Evolutionary conservation across 495 filamentous ascomycete genomes (phyloP).

Genomic region (Articulospora tetracladia): DNA sequence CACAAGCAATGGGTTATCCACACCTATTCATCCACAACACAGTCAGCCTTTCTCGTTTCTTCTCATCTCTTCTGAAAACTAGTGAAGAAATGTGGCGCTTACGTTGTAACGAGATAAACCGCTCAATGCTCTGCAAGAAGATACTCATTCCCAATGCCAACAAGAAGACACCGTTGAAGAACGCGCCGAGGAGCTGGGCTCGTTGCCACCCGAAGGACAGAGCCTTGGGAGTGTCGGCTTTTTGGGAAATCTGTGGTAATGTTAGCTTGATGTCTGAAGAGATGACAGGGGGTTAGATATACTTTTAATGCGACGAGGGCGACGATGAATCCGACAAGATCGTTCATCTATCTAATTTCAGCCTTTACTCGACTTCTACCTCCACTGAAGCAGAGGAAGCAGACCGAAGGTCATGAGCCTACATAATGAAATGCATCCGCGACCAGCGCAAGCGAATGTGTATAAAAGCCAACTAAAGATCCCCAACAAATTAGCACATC

Average conservation of each 20-base stretch:
- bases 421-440: slow-evolving; percentile 98
- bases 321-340: slow-evolving; percentile 81
- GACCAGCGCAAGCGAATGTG: slow-evolving; percentile 83
- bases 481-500: not conserved
- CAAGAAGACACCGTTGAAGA: slow-evolving; percentile 94
- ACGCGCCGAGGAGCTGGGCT: slow-evolving; percentile 84
- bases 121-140: slow-evolving; percentile 86
- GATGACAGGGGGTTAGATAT: slow-evolving; percentile 11
- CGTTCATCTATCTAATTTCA: slow-evolving; percentile 63
- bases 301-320: slow-evolving; percentile 82
- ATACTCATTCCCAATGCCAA: slow-evolving; percentile 88
- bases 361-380: not conserved
- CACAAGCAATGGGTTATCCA: slow-evolving; percentile 71
- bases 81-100: not conserved
- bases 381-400: not conserved
- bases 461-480: slow-evolving; percentile 65
- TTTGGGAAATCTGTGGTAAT: slow-evolving; percentile 38
- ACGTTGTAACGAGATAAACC: slow-evolving; percentile 57
- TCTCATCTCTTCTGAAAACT: not conserved
- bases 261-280: not conserved
- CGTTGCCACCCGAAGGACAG: slow-evolving; percentile 76
- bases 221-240: slow-evolving; percentile 33
- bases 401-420: slow-evolving; percentile 23
- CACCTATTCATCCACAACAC: slow-evolving; percentile 39
- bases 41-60: not conserved